Base-by-base conservation (phyloP, 495 filamentous ascomycete genomes). In the Hyaloscypha finlandica region DNA sequence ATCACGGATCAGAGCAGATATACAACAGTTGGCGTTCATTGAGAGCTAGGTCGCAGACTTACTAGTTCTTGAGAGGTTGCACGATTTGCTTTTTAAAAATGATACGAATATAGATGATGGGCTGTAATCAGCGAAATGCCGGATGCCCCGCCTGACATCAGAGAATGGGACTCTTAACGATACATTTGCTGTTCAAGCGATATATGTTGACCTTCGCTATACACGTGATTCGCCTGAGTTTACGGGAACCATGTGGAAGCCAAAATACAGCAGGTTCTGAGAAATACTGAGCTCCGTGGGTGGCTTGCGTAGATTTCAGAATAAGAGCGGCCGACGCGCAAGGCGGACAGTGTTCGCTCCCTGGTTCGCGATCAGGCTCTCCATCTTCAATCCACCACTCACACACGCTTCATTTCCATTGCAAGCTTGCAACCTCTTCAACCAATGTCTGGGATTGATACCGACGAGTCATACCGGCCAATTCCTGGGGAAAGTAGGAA, bases 1-100 rank as follows among this genome's bases (percentile, higher is more conserved):
- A 84, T 91, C 52, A 85, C 80, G n/a, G 78, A 91, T 37, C 31
- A 51, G 31, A 19, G n/a, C 14, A 52, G 12, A 20, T 69, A 65
- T 53, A 64, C 57, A 4, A 29, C 53, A 25, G 53, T 56, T 56
- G 53, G 11, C 6, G 53, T 11, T 29, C 22, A 30, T 29, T 56
- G 53, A 56, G 22, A 29, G 53, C 29, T 19, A 16, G 22, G 53
- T 19, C 29, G 42, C 42, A 12, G 16, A 19, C 4, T 4, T 48
- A 19, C 11, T 48, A 1, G 16, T 48, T 48, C 16, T 14, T 12
- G 9, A 48, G 42, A 48, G 42, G 8, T 48, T 14, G 9, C 11
- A 48, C 42, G 14, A 11, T 8, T 48, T 48, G 42, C 42, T 48
- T 19, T 48, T 48, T 4, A 48, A 48, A 12, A 16, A 19, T 48